Percentiles rank a stretch among this genome's conserved stretches.
These are phyloP conservation scores for Thoreauomyces humboldtii DNA, from an alignment of 192 early-diverging fungal genomes.

Conservation along the genomic window DNA sequence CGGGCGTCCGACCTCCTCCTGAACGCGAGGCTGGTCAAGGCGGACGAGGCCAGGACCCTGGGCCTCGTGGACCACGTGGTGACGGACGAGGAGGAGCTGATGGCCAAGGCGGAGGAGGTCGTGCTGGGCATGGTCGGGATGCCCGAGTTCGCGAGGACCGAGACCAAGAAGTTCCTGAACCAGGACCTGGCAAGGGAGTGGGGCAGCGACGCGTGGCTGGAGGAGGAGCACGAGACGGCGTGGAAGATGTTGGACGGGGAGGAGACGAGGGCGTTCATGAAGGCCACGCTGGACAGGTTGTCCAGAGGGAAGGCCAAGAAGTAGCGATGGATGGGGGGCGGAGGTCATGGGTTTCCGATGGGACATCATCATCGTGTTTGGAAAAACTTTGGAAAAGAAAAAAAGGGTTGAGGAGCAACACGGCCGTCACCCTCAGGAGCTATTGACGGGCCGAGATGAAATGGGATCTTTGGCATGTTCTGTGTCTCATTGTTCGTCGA, in stretches of 20 bases:
- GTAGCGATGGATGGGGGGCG: too few relatives aligned
- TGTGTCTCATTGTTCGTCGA: too few relatives aligned
- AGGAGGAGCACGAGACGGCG: background rate
- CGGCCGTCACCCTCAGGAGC: too few relatives aligned
- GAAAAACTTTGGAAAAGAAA: too few relatives aligned
- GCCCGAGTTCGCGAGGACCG: background rate
- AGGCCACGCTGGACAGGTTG: background rate
- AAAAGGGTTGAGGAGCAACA: too few relatives aligned
- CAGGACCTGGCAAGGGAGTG: background rate
- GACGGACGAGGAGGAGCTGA: background rate
- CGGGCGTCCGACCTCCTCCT: constrained; percentile 13
- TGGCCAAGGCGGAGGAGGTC: background rate
- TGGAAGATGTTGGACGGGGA: background rate
- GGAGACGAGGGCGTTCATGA: background rate
- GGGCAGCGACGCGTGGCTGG: background rate
- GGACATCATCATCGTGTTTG: too few relatives aligned
- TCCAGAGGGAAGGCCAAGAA: background rate
- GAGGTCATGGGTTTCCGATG: too few relatives aligned
- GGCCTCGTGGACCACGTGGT: background rate
- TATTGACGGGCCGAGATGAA: too few relatives aligned
- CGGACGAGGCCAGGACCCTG: background rate
- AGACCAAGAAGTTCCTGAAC: background rate
- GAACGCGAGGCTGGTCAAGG: background rate
- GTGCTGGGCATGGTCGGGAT: background rate
- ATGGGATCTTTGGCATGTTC: too few relatives aligned